Base-by-base conservation (phyloP, 345 rosid species). In the Moricandia arvensis region DNA sequence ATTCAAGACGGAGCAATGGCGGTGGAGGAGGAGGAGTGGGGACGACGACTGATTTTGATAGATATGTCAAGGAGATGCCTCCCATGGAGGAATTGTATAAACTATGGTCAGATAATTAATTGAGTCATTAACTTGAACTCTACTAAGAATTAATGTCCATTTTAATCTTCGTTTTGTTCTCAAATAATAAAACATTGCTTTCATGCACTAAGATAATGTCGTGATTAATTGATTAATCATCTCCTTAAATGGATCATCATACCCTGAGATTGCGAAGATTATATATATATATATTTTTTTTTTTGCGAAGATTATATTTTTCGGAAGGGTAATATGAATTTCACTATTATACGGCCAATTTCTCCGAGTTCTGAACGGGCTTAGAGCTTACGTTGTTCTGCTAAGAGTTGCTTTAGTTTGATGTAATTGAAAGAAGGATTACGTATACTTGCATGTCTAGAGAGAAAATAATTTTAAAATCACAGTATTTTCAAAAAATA, bases 11-110 rank as follows among this genome's bases (percentile, higher is more conserved):
- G 55, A 26, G n/a, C 9, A 12, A 66, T 53, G 68, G 76, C 1
- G 65, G 49, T 76, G 60, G 61, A 69, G 81, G 80, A 63, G 60
- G 61, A 69, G 81, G 80, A 63, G 63, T 64, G 33, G 58, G 74
- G 34, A 70, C 83, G 60, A 74, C 76, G 59, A 75, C 75, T 27
- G 91, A 86, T 31, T 79, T 79, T 6, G 88, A 86, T 17, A 83
- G 80, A 54, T 63, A 84, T 66, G 51, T 84, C 0, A 74, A 74
- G 33, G 88, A 84, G 74, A 81, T 84, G 82, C 87, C 87, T 27
- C 55, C 59, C 0, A 26, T 73, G 68, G 83, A 79, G 49, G 87
- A 86, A 10, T 33, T 81, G 51, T 68, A 62, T 47, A 53, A 77
- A 33, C 30, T 70, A 24, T 79, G 79, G 83, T 69, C 63, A 35